These are phyloP conservation scores for Candida stauntonica DNA, from an alignment of 805 yeast genomes.

Conservation along the genomic window DNA sequence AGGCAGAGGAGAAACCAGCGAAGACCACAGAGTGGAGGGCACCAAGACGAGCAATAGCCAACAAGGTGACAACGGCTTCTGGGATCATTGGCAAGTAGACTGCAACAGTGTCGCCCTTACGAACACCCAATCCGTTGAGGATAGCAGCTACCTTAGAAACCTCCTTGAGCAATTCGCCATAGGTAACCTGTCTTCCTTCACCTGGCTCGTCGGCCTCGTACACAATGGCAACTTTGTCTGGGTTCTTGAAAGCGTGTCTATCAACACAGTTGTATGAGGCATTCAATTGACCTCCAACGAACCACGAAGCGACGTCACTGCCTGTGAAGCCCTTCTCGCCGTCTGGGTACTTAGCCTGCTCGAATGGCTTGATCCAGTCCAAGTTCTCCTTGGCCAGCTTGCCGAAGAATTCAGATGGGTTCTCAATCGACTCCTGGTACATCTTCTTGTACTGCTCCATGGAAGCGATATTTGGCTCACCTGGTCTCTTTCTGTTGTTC, in stretches of 20 bases:
- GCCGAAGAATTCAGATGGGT: constrained; percentile 83
- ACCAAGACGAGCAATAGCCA: constrained; percentile 91
- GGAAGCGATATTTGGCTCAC: constrained; percentile 20
- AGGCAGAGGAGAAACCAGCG: constrained; percentile 95
- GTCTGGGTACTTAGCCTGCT: constrained; percentile 49
- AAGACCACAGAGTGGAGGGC: constrained; percentile 95
- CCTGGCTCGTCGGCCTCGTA: constrained; percentile 95
- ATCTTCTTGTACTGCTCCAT: constrained; percentile 67
- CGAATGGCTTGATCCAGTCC: constrained; percentile 77
- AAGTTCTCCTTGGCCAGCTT: constrained; percentile 66
- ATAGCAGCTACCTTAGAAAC: constrained; percentile 87
- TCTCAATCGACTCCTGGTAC: constrained; percentile 72
- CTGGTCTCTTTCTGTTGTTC: constrained; percentile 25
- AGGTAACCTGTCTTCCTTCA: constrained; percentile 72
- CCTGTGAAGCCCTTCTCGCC: constrained; percentile 43
- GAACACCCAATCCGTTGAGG: constrained; percentile 77
- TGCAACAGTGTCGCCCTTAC: constrained; percentile 94
- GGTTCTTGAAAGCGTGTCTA: constrained; percentile 86
- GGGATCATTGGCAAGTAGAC: constrained; percentile 97
- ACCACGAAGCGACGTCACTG: constrained; percentile 70
- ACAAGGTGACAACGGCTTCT: constrained; percentile 89
- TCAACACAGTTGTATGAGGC: constrained; percentile 94
- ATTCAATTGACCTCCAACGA: constrained; percentile 86
- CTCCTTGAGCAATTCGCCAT: constrained; percentile 78
- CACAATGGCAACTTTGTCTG: constrained; percentile 78